A percentile compares a stretch with the other conserved stretches of the same genome.
Conservation (phyloP, 2,329 filamentous ascomycete species). For the Hypoxylon sp. region DNA sequence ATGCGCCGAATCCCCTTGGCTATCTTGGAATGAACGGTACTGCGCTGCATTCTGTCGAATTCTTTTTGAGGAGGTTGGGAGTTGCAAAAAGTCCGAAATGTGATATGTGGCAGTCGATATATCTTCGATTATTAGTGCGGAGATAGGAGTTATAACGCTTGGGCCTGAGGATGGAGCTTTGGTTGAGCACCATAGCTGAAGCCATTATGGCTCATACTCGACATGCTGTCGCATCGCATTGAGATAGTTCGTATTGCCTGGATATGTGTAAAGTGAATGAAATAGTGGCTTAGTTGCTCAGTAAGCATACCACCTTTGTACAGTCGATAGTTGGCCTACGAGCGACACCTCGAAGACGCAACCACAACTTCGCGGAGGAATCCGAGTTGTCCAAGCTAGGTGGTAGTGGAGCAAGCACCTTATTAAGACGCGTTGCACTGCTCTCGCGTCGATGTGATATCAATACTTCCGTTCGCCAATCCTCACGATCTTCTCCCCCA, state of each 20-base stretch:
- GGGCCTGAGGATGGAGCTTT: background rate
- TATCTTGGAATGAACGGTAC: slow-evolving; percentile 8
- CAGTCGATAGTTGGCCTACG: background rate
- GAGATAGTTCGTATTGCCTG: background rate
- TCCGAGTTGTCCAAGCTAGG: background rate
- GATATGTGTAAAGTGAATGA: slow-evolving; percentile 2
- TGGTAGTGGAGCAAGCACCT: slow-evolving; percentile 6
- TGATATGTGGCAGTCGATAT: slow-evolving; percentile 5
- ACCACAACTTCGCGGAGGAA: background rate
- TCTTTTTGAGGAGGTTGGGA: slow-evolving; percentile 12
- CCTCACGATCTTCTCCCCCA: slow-evolving; percentile 39
- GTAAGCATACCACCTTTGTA: slow-evolving; percentile 1
- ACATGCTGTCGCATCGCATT: slow-evolving; percentile 1
- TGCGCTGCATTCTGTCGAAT: slow-evolving; percentile 19
- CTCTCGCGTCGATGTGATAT: slow-evolving; percentile 5
- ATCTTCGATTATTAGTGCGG: slow-evolving; percentile 3
- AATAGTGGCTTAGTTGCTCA: background rate
- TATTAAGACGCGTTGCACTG: slow-evolving; percentile 1
- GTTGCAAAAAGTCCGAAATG: slow-evolving; percentile 33
- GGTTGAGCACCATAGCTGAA: slow-evolving; percentile 3
- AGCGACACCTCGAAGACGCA: no score
- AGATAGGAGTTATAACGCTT: slow-evolving; percentile 14
- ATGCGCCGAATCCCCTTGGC: slow-evolving; percentile 29
- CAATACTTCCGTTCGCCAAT: slow-evolving; percentile 41
- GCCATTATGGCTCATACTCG: background rate